A percentile compares a stretch with the other conserved stretches of the same genome.
Evolutionary conservation across 2,329 filamentous ascomycete species (phyloP).

Genomic region (Pseudonectria foliicola): DNA sequence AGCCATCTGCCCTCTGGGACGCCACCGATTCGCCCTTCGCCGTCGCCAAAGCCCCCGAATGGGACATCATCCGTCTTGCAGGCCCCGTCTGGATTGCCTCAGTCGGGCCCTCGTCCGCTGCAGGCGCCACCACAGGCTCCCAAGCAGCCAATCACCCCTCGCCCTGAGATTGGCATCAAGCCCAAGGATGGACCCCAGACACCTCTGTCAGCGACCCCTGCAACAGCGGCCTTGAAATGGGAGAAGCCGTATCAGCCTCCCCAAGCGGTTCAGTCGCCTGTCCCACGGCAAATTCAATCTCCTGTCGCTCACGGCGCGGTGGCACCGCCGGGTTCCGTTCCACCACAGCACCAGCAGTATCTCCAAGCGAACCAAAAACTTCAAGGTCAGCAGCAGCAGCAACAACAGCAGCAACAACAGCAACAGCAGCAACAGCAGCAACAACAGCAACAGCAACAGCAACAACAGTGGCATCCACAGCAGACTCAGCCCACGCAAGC

Average conservation of each 20-base stretch:
- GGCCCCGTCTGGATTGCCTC: slow-evolving; percentile 27
- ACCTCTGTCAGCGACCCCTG: slow-evolving; percentile 16
- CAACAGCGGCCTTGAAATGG: slow-evolving; percentile 29
- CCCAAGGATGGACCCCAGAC: slow-evolving; percentile 20
- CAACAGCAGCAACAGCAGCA: slow-evolving; percentile 8
- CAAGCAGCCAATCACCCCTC: slow-evolving; percentile 27
- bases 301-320: slow-evolving; percentile 15
- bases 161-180: slow-evolving; percentile 26
- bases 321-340: slow-evolving; percentile 13
- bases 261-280: slow-evolving; percentile 17
- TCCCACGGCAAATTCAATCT: slow-evolving; percentile 20
- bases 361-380: slow-evolving; percentile 7
- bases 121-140: slow-evolving; percentile 25
- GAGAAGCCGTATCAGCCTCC: slow-evolving; percentile 35
- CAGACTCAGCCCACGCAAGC: slow-evolving; percentile 14
- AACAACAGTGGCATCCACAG: slow-evolving; percentile 17
- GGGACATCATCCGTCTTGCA: slow-evolving; percentile 29
- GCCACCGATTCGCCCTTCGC: slow-evolving; percentile 21
- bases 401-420: slow-evolving; percentile 4
- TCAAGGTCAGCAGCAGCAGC: slow-evolving; percentile 9
- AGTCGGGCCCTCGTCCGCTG: slow-evolving; percentile 24
- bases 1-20: slow-evolving; percentile 22
- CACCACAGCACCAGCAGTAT: slow-evolving; percentile 13
- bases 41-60: slow-evolving; percentile 24
- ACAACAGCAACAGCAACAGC: slow-evolving; percentile 8